phyloP scores from a whole-genome alignment of 73 alveolate genomes.

The Paramecium octaurelia region DNA sequence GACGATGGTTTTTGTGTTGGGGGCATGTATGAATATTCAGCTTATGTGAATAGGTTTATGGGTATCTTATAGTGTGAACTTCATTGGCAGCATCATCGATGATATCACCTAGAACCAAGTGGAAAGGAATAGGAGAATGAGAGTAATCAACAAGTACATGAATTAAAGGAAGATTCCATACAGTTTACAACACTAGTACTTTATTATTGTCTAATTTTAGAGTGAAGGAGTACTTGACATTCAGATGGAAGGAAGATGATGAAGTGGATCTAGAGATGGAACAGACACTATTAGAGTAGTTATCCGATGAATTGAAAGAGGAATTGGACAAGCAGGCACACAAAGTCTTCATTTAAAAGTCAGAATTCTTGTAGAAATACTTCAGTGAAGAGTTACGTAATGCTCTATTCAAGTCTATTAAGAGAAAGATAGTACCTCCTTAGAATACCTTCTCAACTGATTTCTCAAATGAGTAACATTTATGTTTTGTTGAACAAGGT shows the following conservation, averaged over 20 bases:
- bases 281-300: background rate
- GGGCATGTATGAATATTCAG: background rate
- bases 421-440: slow-evolving; percentile 5
- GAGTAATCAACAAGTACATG: slow-evolving; percentile 28
- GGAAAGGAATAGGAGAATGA: slow-evolving; percentile 13
- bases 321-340: slow-evolving; percentile 3
- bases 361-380: background rate
- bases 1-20: background rate
- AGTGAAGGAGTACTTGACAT: slow-evolving; percentile 32
- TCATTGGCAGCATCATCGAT: slow-evolving; percentile 8
- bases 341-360: background rate
- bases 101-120: slow-evolving; percentile 22
- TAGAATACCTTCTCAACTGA: background rate
- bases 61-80: slow-evolving; percentile 10
- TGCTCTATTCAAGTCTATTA: background rate
- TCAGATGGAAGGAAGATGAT: slow-evolving; percentile 48
- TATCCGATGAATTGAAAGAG: slow-evolving; percentile 46
- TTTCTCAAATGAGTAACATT: background rate
- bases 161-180: background rate
- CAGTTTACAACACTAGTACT: background rate
- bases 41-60: background rate
- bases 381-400: slow-evolving; percentile 9
- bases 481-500: slow-evolving; percentile 36
- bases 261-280: slow-evolving; percentile 31
- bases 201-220: background rate